phyloP scores from a whole-genome alignment of 2,329 filamentous ascomycete species.

The Zymoseptoria passerinii region DNA sequence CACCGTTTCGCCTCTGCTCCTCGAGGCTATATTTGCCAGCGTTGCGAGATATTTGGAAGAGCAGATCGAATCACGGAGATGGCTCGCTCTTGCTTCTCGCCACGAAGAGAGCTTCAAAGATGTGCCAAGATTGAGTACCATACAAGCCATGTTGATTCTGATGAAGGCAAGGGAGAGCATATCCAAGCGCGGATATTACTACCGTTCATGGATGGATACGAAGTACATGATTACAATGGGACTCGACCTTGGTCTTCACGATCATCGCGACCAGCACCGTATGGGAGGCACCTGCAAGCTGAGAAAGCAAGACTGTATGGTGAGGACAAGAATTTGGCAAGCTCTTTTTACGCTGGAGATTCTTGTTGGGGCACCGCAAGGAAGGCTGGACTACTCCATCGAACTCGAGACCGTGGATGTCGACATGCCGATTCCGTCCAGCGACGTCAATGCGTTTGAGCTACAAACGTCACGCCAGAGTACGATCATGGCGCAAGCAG shows the following conservation, averaged over 20 bases:
- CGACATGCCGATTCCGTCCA: slow-evolving; percentile 52
- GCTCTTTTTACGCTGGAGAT: slow-evolving; percentile 76
- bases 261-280: slow-evolving; percentile 73
- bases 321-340: slow-evolving; percentile 86
- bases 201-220: slow-evolving; percentile 92
- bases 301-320: slow-evolving; percentile 64
- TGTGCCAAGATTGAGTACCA: slow-evolving; percentile 77
- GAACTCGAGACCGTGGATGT: slow-evolving; percentile 70
- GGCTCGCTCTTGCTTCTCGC: slow-evolving; percentile 81
- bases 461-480: slow-evolving; percentile 75
- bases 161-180: slow-evolving; percentile 87
- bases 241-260: slow-evolving; percentile 81
- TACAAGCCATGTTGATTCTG: slow-evolving; percentile 80
- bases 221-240: slow-evolving; percentile 90
- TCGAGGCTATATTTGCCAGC: slow-evolving; percentile 88
- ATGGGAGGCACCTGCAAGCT: slow-evolving; percentile 61
- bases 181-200: slow-evolving; percentile 90
- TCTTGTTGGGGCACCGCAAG: slow-evolving; percentile 91
- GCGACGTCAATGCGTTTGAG: slow-evolving; percentile 66
- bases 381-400: slow-evolving; percentile 65
- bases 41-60: slow-evolving; percentile 76
- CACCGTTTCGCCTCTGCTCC: slow-evolving; percentile 78
- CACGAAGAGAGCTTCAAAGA: slow-evolving; percentile 94
- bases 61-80: slow-evolving; percentile 76
- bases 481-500: slow-evolving; percentile 67